phyloP scores from a whole-genome alignment of 192 early-diverging fungal species.

The Spinellus fusiger region DNA sequence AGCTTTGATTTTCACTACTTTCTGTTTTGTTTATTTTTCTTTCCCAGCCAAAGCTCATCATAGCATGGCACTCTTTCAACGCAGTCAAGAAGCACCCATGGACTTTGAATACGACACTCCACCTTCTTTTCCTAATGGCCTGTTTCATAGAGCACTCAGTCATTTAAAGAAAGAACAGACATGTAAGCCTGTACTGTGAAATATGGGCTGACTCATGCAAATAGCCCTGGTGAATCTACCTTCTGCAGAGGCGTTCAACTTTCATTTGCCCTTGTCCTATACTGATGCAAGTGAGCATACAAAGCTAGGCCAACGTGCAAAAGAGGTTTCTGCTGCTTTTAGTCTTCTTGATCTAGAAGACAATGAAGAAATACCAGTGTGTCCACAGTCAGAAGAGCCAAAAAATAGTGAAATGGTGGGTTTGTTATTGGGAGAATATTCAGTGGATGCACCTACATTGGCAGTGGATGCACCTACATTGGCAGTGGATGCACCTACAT shows the following conservation, averaged over 20 bases:
- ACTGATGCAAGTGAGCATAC: not conserved
- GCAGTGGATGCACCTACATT: too few species aligned
- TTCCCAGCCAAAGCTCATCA: not conserved
- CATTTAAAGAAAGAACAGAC: not conserved
- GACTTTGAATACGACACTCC: conserved; percentile 5
- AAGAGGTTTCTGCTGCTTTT: not conserved
- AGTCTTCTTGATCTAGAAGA: not conserved
- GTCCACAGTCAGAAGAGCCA: too few species aligned
- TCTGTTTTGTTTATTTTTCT: not conserved
- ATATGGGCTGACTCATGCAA: not conserved
- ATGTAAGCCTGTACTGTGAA: not conserved
- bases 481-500: not conserved
- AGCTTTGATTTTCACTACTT: not conserved
- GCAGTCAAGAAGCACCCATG: not conserved
- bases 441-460: too few species aligned
- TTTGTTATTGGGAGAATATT: too few species aligned
- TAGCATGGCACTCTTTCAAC: not conserved
- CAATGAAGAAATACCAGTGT: not conserved
- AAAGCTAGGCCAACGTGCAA: not conserved
- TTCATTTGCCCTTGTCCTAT: not conserved
- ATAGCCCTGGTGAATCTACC: not conserved
- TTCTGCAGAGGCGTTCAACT: not conserved
- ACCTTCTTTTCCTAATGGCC: not conserved
- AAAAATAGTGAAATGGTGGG: too few species aligned
- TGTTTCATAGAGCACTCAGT: not conserved